Conservation (phyloP, 1,284 basidiomycete species). For the Sporisorium exsertum region DNA sequence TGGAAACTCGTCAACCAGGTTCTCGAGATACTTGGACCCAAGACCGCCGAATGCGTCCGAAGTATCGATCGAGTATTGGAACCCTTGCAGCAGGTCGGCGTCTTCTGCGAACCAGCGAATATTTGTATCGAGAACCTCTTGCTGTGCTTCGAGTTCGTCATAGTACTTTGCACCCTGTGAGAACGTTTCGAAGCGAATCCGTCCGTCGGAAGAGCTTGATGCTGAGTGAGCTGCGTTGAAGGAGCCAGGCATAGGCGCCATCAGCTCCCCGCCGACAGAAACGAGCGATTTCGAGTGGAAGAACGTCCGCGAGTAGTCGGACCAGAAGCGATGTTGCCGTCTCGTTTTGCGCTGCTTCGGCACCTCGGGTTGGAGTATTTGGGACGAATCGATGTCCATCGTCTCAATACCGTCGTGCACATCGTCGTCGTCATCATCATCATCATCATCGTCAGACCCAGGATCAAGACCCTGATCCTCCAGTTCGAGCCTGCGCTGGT, state of each 20-base stretch:
- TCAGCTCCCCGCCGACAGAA: slow-evolving; percentile 47
- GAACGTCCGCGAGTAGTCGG: slow-evolving; percentile 56
- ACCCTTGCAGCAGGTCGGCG: slow-evolving; percentile 61
- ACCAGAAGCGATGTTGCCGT: slow-evolving; percentile 56
- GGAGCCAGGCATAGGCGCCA: slow-evolving; percentile 50
- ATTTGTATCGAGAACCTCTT: slow-evolving; percentile 56
- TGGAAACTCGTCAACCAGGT: slow-evolving; percentile 60
- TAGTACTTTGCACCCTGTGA: slow-evolving; percentile 48
- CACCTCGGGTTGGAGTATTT: background rate
- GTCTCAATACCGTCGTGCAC: slow-evolving; percentile 5
- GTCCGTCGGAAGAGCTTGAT: slow-evolving; percentile 14
- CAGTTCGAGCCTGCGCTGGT: slow-evolving; percentile 42
- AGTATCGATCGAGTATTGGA: slow-evolving; percentile 54
- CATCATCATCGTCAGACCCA: slow-evolving; percentile 33
- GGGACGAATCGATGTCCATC: slow-evolving; percentile 2
- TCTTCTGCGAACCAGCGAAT: slow-evolving; percentile 65
- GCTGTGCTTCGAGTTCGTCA: slow-evolving; percentile 51
- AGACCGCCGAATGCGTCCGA: slow-evolving; percentile 62
- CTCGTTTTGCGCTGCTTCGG: slow-evolving; percentile 15
- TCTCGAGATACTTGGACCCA: slow-evolving; percentile 45
- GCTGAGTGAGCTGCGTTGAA: slow-evolving; percentile 25
- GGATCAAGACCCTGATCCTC: slow-evolving; percentile 50
- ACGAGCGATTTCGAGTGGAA: slow-evolving; percentile 61
- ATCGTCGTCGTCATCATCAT: slow-evolving; percentile 18
- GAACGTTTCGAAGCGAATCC: slow-evolving; percentile 46